Percentiles rank a stretch among this genome's conserved stretches.
Evolutionary conservation across 2,329 filamentous ascomycete species (phyloP).

Genomic region (Penicillium sclerotigenum): DNA sequence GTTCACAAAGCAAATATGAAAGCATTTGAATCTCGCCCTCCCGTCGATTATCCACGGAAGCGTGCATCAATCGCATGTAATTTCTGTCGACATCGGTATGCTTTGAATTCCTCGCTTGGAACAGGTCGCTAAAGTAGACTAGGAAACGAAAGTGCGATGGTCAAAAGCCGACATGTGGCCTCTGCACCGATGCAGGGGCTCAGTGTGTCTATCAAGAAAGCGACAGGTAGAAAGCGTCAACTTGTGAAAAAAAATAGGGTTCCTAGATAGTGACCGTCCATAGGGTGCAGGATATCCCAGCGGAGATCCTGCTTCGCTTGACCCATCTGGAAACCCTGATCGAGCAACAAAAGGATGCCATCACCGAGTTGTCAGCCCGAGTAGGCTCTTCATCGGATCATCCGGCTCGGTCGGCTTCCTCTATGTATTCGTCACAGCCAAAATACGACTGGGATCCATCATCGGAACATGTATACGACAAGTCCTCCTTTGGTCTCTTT

Average conservation of each 20-base stretch:
- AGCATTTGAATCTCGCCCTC: conserved; percentile 2
- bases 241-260: neutral
- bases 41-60: conserved; percentile 18
- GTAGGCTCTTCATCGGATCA: conserved; percentile 1
- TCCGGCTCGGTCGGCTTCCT: neutral
- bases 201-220: conserved; percentile 20
- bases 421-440: neutral
- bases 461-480: neutral
- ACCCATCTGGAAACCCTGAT: conserved; percentile 15
- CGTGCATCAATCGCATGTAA: conserved; percentile 18
- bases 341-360: conserved; percentile 16
- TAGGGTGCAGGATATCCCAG: conserved; percentile 10
- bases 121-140: neutral
- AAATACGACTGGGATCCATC: conserved; percentile 7
- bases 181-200: conserved; percentile 16
- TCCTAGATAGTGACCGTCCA: conserved; percentile 5
- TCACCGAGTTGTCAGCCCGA: conserved; percentile 10
- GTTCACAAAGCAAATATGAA: conserved; percentile 7
- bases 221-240: conserved; percentile 11
- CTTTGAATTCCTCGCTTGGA: neutral
- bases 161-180: conserved; percentile 16
- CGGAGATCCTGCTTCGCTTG: conserved; percentile 16
- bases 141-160: conserved; percentile 22
- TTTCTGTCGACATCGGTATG: conserved; percentile 21
- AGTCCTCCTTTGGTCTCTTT: neutral